Evolutionary conservation across 805 yeast species (phyloP).

Genomic region (Starmerella gropengiesseri): DNA sequence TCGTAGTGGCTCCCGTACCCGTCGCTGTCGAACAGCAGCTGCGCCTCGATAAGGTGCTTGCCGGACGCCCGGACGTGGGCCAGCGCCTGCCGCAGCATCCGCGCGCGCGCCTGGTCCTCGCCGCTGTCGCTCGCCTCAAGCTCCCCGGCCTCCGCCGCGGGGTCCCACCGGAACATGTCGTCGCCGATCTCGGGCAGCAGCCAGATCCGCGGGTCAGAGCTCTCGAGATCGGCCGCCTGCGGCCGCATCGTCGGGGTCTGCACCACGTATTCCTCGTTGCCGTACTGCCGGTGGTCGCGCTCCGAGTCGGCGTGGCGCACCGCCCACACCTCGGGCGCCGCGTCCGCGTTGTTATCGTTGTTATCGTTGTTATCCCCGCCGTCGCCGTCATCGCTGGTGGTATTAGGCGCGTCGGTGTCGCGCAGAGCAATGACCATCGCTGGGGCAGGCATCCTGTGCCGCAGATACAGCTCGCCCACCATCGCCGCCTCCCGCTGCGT

Average conservation of each 20-base stretch:
- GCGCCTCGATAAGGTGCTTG: slow-evolving; percentile 16
- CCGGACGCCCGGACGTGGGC: slow-evolving; percentile 5
- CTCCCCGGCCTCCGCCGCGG: not conserved
- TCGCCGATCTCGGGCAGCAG: not conserved
- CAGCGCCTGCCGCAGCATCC: slow-evolving; percentile 2
- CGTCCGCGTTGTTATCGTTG: not conserved
- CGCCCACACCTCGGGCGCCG: not conserved
- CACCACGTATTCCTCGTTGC: not conserved
- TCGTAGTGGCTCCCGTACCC: slow-evolving; percentile 38
- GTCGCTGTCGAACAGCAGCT: slow-evolving; percentile 12
- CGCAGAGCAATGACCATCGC: slow-evolving; percentile 2
- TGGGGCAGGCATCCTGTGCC: slow-evolving; percentile 9
- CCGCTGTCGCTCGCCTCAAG: not conserved
- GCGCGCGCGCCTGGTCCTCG: not conserved
- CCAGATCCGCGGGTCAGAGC: not conserved
- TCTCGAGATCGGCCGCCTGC: not conserved
- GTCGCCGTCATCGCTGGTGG: not conserved
- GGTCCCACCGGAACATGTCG: slow-evolving; percentile 3
- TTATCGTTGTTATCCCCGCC: no score
- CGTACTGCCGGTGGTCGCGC: slow-evolving; percentile 10
- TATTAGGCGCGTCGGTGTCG: not conserved
- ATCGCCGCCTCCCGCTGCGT: slow-evolving; percentile 11
- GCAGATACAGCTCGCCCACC: slow-evolving; percentile 5
- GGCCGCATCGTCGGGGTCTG: not conserved
- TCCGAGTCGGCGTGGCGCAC: not conserved